phyloP scores from a whole-genome alignment of 1,139 yeast genomes.

The Nematodospora anomalae region DNA sequence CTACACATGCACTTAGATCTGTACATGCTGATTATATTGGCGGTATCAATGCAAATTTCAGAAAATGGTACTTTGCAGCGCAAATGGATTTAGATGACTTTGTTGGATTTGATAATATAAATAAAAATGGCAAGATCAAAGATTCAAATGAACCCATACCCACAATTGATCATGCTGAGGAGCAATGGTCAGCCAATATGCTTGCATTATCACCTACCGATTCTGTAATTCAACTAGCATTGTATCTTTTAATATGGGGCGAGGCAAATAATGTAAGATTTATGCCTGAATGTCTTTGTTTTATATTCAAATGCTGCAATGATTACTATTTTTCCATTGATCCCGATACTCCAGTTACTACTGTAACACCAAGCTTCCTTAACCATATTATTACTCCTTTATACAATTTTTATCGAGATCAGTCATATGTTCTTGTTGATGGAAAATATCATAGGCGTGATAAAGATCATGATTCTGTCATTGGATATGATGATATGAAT shows the following conservation, averaged over 20 bases:
- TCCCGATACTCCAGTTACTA: slow-evolving; percentile 24
- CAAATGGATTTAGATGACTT: slow-evolving; percentile 84
- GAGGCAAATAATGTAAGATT: slow-evolving; percentile 82
- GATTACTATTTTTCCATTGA: slow-evolving; percentile 59
- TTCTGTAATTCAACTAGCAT: slow-evolving; percentile 62
- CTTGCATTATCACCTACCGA: slow-evolving; percentile 50
- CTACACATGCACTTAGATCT: slow-evolving; percentile 54
- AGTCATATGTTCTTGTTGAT: slow-evolving; percentile 43
- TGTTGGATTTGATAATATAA: slow-evolving; percentile 65
- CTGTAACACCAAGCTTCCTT: slow-evolving; percentile 41
- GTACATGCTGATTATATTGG: slow-evolving; percentile 81
- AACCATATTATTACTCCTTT: slow-evolving; percentile 75
- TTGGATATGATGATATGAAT: slow-evolving; percentile 67
- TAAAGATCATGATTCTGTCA: slow-evolving; percentile 51
- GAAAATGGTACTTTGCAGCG: slow-evolving; percentile 96
- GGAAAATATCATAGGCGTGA: slow-evolving; percentile 43
- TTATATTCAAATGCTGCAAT: slow-evolving; percentile 73
- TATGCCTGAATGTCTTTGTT: slow-evolving; percentile 84
- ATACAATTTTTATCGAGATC: slow-evolving; percentile 60
- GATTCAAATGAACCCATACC: slow-evolving; percentile 38
- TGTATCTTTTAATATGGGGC: slow-evolving; percentile 82
- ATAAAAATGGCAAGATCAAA: slow-evolving; percentile 35
- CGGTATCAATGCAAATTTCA: slow-evolving; percentile 86
- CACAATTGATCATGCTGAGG: slow-evolving; percentile 67
- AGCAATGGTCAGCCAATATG: slow-evolving; percentile 71